Percentiles rank a stretch among this genome's conserved stretches.
phyloP scores from a whole-genome alignment of 2,329 filamentous ascomycete species.

The Botrytis squamosa region DNA sequence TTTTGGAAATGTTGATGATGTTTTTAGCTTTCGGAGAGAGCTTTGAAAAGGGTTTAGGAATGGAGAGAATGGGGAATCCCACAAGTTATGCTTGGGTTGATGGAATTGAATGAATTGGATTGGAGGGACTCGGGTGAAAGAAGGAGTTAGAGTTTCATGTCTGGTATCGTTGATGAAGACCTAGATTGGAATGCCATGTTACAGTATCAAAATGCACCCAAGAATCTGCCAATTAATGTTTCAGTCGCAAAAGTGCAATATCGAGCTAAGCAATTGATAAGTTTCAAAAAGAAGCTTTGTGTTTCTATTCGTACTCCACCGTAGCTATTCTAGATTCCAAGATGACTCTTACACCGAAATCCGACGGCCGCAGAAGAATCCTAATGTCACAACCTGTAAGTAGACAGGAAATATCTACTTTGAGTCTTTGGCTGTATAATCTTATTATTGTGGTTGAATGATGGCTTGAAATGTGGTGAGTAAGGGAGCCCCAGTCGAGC shows the following conservation, averaged over 20 bases:
- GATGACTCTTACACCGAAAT: conserved; percentile 10
- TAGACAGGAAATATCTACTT: not conserved
- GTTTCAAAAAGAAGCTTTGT: not conserved
- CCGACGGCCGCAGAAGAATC: not conserved
- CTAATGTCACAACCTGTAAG: not conserved
- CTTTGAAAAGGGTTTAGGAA: not conserved
- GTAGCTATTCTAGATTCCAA: not conserved
- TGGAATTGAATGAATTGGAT: not conserved
- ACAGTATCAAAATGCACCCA: not conserved
- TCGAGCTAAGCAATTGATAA: not conserved
- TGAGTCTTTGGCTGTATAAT: not conserved
- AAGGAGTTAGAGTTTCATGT: not conserved
- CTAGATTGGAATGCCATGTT: not conserved
- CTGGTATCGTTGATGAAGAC: not conserved
- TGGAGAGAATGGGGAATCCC: too few species aligned
- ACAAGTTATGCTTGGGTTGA: not conserved
- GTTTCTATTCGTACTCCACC: conserved; percentile 1
- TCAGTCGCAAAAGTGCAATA: not conserved
- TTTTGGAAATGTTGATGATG: not conserved
- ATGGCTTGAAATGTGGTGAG: not conserved
- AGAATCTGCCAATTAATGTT: not conserved
- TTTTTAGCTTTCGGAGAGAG: not conserved
- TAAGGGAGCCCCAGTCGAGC: not conserved
- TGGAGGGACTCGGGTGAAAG: not conserved
- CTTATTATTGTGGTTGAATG: not conserved